Percentiles rank a stretch among this genome's conserved stretches.
These are phyloP conservation scores for Sanghuangporus weigelae DNA, from an alignment of 1,284 basidiomycete species.

Conservation along the genomic window DNA sequence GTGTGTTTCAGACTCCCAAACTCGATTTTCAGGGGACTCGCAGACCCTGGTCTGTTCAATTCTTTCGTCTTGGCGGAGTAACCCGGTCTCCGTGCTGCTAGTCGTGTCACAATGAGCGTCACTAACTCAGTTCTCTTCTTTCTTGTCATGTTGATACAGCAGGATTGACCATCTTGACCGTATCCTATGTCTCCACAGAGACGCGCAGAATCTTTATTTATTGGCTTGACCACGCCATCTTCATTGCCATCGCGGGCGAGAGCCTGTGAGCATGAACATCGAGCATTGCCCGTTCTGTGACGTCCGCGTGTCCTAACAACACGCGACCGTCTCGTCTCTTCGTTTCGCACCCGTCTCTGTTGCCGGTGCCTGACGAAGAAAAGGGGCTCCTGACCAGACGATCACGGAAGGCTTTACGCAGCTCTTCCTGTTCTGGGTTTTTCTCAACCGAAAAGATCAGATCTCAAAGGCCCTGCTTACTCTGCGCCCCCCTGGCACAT, in stretches of 20 bases:
- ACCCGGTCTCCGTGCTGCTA: not conserved
- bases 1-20: not conserved
- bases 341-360: not conserved
- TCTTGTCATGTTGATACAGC: not conserved
- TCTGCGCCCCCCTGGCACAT: not conserved
- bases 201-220: not conserved
- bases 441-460: constrained; percentile 5
- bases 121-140: not conserved
- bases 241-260: not conserved
- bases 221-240: not conserved
- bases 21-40: not conserved
- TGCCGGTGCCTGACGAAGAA: constrained; percentile 15
- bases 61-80: not conserved
- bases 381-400: not conserved
- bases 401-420: not conserved
- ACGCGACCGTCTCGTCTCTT: not conserved
- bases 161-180: not conserved
- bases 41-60: not conserved
- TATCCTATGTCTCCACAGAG: not conserved
- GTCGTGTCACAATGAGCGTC: not conserved
- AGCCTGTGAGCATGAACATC: not conserved
- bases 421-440: not conserved
- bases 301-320: constrained; percentile 2
- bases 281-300: not conserved
- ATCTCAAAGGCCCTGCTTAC: not conserved